A percentile compares a stretch with the other conserved stretches of the same genome.
These are phyloP conservation scores for Pyrenophora graminea DNA, from an alignment of 2,329 filamentous ascomycete genomes.

Conservation along the genomic window DNA sequence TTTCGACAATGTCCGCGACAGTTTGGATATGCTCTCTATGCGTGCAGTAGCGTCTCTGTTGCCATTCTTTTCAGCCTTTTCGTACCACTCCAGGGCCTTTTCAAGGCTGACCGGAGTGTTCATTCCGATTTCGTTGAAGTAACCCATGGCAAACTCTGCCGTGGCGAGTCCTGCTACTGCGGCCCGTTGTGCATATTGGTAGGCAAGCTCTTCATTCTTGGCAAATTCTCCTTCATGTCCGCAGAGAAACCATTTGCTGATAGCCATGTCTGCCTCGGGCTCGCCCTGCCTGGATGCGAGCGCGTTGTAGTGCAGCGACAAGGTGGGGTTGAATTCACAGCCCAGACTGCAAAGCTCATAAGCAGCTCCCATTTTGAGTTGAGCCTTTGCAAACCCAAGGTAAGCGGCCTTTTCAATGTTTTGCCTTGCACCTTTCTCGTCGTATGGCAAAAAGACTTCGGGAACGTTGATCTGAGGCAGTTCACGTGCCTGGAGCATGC, in stretches of 20 bases:
- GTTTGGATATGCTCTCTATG: conserved; percentile 78
- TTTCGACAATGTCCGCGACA: conserved; percentile 80
- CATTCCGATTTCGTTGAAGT: conserved; percentile 97
- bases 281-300: conserved; percentile 91
- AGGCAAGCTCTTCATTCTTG: conserved; percentile 95
- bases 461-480: conserved; percentile 89
- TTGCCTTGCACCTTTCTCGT: conserved; percentile 74
- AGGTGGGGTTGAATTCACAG: conserved; percentile 90
- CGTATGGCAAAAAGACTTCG: conserved; percentile 68
- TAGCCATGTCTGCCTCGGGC: conserved; percentile 89
- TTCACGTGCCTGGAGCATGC: conserved; percentile 89
- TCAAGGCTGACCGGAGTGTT: conserved; percentile 80
- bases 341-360: conserved; percentile 93
- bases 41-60: conserved; percentile 85
- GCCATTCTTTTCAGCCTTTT: conserved; percentile 83
- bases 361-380: conserved; percentile 94
- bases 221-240: conserved; percentile 89
- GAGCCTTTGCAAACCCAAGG: conserved; percentile 92
- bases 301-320: conserved; percentile 94
- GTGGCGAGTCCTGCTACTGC: conserved; percentile 81
- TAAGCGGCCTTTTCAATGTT: conserved; percentile 97
- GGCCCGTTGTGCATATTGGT: conserved; percentile 85
- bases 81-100: conserved; percentile 87
- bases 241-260: conserved; percentile 98
- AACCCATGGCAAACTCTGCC: conserved; percentile 94